Conservation (phyloP, 2,329 filamentous ascomycete genomes). For the Cryphonectria nitschkei region DNA sequence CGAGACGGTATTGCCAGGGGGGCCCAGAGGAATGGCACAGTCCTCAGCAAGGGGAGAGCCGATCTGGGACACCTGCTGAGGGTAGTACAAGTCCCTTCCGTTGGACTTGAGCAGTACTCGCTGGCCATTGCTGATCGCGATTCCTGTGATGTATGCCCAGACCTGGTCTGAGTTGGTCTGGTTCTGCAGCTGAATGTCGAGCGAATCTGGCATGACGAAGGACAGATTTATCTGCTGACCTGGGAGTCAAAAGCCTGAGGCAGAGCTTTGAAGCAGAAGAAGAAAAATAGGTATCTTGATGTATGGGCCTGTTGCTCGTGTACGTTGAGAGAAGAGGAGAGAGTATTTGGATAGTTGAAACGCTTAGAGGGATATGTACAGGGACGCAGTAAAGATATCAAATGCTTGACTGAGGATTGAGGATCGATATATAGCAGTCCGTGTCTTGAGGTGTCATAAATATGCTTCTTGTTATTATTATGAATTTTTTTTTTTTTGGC, state of each 20-base stretch:
- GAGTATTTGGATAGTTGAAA: no score
- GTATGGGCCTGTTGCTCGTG: neutral
- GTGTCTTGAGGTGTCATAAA: neutral
- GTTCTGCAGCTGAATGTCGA: constrained; percentile 62
- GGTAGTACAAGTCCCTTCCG: constrained; percentile 58
- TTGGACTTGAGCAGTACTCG: constrained; percentile 48
- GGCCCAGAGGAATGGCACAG: constrained; percentile 62
- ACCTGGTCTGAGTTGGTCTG: constrained; percentile 56
- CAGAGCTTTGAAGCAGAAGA: neutral
- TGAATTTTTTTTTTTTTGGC: neutral
- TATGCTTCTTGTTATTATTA: neutral
- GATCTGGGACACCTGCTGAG: constrained; percentile 54
- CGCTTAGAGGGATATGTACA: neutral
- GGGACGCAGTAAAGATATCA: neutral
- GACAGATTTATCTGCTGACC: no score
- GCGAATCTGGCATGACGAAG: constrained; percentile 44
- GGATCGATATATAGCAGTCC: neutral
- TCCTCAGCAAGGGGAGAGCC: constrained; percentile 56
- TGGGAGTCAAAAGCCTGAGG: neutral
- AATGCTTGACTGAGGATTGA: neutral
- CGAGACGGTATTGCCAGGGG: constrained; percentile 55
- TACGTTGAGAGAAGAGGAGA: neutral
- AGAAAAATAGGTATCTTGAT: neutral
- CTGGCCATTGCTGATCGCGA: constrained; percentile 48
- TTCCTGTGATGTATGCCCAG: constrained; percentile 69